Evolutionary conservation across 495 filamentous ascomycete species (phyloP).

Genomic region (Talaromyces trachyspermus): DNA sequence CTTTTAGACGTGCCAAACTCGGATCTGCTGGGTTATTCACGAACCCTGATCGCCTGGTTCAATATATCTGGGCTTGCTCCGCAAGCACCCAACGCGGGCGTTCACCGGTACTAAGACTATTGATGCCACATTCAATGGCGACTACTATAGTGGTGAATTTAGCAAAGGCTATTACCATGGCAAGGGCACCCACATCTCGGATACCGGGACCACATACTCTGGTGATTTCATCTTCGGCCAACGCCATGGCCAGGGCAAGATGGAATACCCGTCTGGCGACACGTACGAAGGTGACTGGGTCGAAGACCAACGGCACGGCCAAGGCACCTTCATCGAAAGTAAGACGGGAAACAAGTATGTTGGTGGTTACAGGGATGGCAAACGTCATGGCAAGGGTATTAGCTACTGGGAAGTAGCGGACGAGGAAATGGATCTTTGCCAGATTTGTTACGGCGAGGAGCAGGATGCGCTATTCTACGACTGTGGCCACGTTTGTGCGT

Average conservation of each 20-base stretch:
- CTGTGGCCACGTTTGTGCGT: conserved; percentile 61
- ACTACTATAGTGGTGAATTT: conserved; percentile 43
- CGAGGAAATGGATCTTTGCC: conserved; percentile 54
- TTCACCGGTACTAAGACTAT: conserved; percentile 38
- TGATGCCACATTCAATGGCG: conserved; percentile 38
- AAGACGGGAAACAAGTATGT: conserved; percentile 57
- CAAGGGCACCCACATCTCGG: conserved; percentile 44
- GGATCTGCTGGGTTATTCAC: conserved; percentile 34
- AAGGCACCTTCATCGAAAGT: conserved; percentile 51
- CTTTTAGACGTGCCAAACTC: conserved; percentile 26
- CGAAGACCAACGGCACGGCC: conserved; percentile 48
- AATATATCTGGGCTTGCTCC: conserved; percentile 39
- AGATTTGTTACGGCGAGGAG: conserved; percentile 58
- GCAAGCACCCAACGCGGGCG: conserved; percentile 37
- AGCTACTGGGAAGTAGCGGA: conserved; percentile 57
- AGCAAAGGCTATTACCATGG: conserved; percentile 46
- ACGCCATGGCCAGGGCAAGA: conserved; percentile 48
- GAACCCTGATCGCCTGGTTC: conserved; percentile 38
- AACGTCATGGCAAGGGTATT: conserved; percentile 54
- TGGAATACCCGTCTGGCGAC: conserved; percentile 56
- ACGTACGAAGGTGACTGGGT: conserved; percentile 55
- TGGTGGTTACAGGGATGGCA: conserved; percentile 56
- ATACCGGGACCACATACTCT: conserved; percentile 46
- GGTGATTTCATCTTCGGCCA: conserved; percentile 47
- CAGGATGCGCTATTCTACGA: conserved; percentile 57